Evolutionary conservation across 2,329 filamentous ascomycete species (phyloP), one percentile per base, ranked within the genome.

Genomic region (Tolypocladium amazonense): DNA sequence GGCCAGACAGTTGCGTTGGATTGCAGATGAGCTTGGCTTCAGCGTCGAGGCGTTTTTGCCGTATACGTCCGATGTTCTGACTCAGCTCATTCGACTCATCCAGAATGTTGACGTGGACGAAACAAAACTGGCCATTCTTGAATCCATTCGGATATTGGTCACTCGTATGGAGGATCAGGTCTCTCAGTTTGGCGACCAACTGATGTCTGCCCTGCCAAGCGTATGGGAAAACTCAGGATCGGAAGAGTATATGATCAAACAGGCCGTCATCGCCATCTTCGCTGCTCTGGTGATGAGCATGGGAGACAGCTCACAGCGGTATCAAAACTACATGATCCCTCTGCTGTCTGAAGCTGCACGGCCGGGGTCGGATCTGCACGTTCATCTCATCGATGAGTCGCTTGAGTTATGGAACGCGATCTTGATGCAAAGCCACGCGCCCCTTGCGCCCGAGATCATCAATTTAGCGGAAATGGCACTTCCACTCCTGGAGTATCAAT

Each of bases 241-340:
- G 2, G 88, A 96, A 62, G 90, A 94, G 68, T 90, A 92, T 73
- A 84, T 97, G 72, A 89, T 97, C 79, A 97, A 97, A 73, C 92
- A 97, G 73, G 87, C 91, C 1, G 92, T 97, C 58, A 82, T 97
- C 60, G 90, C 89, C 2, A 88, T 97, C 45, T 85, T 97, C 57
- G 82, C 90, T 1, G 88, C 91, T 2, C 79, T 99, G 18, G 89
- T 96, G n/a, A 86, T 86, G 69, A 89, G 92, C 1, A 89, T 97
- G 84, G 90, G 88, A 61, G 81, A 83, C 15, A 83, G 88, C 12
- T 94, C 91, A 5, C 82, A 87, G 62, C 82, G 86, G 23, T 96
- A 95, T 66, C 91, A 97, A 64, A 74, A 81, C 20, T 79, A 92
- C 58, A 89, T 97, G 65, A 76, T 96, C 23, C 92, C 93, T 0